Percentiles rank a stretch among this genome's conserved stretches.
These are phyloP conservation scores for Senna tora DNA, from an alignment of 306 rosid genomes.

Conservation along the genomic window DNA sequence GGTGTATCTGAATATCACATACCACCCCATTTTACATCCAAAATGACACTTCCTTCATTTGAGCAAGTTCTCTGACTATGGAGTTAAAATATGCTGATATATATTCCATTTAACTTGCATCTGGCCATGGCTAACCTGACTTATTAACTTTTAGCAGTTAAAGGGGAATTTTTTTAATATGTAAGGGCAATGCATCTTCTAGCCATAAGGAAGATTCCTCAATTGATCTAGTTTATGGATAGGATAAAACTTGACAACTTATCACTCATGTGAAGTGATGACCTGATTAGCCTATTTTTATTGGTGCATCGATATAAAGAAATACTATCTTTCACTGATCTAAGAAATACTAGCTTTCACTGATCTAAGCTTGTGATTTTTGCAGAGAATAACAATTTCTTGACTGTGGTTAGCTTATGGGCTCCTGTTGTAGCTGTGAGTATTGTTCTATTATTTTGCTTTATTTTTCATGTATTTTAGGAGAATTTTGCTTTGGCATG, in stretches of 20 bases:
- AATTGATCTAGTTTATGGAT: no score
- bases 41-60: no score
- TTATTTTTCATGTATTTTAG: constrained; percentile 13
- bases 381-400: constrained; percentile 78
- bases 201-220: no score
- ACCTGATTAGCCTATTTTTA: neutral
- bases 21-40: no score
- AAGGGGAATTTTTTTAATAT: no score
- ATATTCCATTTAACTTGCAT: no score
- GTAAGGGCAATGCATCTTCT: no score
- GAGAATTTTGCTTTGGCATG: constrained; percentile 5
- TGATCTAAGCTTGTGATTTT: constrained; percentile 42
- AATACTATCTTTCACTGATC: constrained; percentile 34
- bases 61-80: no score
- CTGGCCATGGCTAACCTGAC: no score
- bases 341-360: constrained; percentile 24
- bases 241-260: no score
- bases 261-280: neutral
- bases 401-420: constrained; percentile 84
- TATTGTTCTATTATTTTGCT: constrained; percentile 43
- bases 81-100: no score
- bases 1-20: neutral
- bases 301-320: constrained; percentile 12
- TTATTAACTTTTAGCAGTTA: no score
- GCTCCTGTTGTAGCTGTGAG: constrained; percentile 98